Base-by-base conservation (phyloP, 2,329 filamentous ascomycete genomes). In the Neophaeococcomyces aloes region DNA sequence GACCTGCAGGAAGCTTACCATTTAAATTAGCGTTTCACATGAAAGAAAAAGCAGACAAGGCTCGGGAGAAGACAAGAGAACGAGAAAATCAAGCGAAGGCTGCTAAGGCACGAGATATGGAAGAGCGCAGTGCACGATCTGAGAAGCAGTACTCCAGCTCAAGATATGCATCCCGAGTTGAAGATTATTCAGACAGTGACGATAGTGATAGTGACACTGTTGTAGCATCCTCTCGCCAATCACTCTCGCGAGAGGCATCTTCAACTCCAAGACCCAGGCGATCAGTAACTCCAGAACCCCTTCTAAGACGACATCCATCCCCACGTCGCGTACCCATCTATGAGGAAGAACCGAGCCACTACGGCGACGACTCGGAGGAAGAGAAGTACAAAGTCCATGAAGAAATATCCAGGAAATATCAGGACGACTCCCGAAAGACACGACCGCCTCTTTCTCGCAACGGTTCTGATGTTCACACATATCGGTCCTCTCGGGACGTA, bases 41-140 rank as follows among this genome's bases (percentile, higher is more conserved):
- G 37, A 53, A 50, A 44, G 36, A 45, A 27, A 44, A 46, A 8
- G 47, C 53, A 15, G 48, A 55, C 25, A 47, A 49, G 39, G 39
- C 39, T 5, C 48, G 45, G 37, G 46, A 29, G 44, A 31, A 29
- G 48, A 42, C 35, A 47, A 17, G 21, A 30, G 30, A 44, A 23
- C 23, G 32, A 13, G 36, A 40, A 25, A 15, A 13, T 7, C 39
- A 46, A n/a, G 52, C 53, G 23, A 65, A 60, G 45, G 62, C 66
- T 27, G 61, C 57, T 41, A 68, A 65, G 54, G 54, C 52, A 48
- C 61, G 63, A 42, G 65, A 65, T 48, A 66, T 61, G 50, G 66
- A 68, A 52, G 62, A 65, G 40, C 61, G 56, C 43, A 61, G 59
- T 43, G 65, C 67, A 40, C 53, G 53, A 33, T 61, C 57, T 29